A percentile compares a stretch with the other conserved stretches of the same genome.
These are phyloP conservation scores for Alnus rubra DNA, from an alignment of 306 rosid species.

Conservation along the genomic window DNA sequence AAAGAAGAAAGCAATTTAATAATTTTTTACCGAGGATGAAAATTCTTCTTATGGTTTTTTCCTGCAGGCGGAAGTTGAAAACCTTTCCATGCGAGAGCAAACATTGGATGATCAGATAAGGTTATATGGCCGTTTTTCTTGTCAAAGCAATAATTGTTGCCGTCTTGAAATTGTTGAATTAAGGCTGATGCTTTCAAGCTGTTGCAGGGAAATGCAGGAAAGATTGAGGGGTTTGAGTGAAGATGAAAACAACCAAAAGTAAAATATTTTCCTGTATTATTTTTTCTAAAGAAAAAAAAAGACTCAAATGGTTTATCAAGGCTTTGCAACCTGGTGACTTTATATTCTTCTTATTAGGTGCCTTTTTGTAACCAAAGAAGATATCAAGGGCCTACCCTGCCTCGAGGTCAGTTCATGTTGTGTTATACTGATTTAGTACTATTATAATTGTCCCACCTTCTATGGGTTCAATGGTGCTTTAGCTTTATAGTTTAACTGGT, in stretches of 20 bases:
- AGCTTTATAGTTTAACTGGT: constrained; percentile 29
- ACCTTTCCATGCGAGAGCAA: constrained; percentile 73
- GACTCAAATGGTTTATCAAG: background rate
- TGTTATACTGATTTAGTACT: constrained; percentile 12
- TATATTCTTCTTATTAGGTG: constrained; percentile 44
- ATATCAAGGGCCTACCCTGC: constrained; percentile 82
- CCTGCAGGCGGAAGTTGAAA: constrained; percentile 88
- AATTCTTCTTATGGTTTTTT: constrained; percentile 36
- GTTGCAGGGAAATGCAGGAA: constrained; percentile 88
- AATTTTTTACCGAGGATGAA: constrained; percentile 11
- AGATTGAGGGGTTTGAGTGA: constrained; percentile 78
- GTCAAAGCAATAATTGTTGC: constrained; percentile 18
- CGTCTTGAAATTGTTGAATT: constrained; percentile 21
- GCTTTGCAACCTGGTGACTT: background rate
- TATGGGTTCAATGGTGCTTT: constrained; percentile 17
- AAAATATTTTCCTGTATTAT: constrained; percentile 20
- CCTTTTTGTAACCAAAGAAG: constrained; percentile 94
- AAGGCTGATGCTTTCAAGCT: constrained; percentile 30
- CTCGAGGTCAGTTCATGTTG: constrained; percentile 54
- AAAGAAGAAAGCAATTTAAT: constrained; percentile 11
- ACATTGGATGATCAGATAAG: constrained; percentile 83
- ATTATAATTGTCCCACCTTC: constrained; percentile 29
- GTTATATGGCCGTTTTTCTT: constrained; percentile 44
- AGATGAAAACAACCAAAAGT: constrained; percentile 83
- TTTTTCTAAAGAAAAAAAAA: background rate